A percentile compares a stretch with the other conserved stretches of the same genome.
Evolutionary conservation across 176 grass and related monocot species (phyloP).

Genomic region (Otatea glauca): DNA sequence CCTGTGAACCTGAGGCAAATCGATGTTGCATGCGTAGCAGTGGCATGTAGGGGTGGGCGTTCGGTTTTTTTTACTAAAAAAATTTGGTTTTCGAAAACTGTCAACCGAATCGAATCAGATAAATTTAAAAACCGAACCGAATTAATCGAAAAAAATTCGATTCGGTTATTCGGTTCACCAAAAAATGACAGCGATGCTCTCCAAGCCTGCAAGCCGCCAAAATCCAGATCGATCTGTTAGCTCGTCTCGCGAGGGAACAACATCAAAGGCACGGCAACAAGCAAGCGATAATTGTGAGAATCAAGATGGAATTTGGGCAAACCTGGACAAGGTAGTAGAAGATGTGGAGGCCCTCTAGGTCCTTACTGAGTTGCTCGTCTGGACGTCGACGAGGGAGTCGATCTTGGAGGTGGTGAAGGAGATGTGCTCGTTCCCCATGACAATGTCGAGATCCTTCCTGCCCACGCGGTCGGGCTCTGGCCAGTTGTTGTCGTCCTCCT

Average conservation of each 20-base stretch:
- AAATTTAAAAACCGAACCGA: too few relatives aligned
- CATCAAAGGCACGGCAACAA: neutral
- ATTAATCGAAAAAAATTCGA: too few relatives aligned
- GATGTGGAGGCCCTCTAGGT: slow-evolving; percentile 85
- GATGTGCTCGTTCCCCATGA: slow-evolving; percentile 96
- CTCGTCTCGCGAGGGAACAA: too few relatives aligned
- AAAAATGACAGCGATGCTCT: too few relatives aligned
- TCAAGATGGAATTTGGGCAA: neutral
- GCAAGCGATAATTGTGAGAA: neutral
- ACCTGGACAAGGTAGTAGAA: slow-evolving; percentile 99
- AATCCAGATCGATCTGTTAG: too few relatives aligned
- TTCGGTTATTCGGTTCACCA: too few relatives aligned
- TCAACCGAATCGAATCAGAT: too few relatives aligned
- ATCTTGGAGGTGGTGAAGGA: slow-evolving; percentile 98
- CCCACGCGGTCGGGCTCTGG: slow-evolving; percentile 87
- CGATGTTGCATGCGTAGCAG: neutral
- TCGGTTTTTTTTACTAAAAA: too few relatives aligned
- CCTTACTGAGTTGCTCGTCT: slow-evolving; percentile 88
- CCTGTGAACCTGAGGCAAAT: neutral
- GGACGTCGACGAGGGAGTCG: slow-evolving; percentile 86
- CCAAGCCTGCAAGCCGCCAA: too few relatives aligned
- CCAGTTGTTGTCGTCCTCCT: slow-evolving; percentile 97
- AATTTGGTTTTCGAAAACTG: too few relatives aligned
- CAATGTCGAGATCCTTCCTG: slow-evolving; percentile 95
- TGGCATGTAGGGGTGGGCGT: too few relatives aligned